These are phyloP conservation scores for Aspergillus persii DNA, from an alignment of 2,329 filamentous ascomycete genomes.

Conservation along the genomic window DNA sequence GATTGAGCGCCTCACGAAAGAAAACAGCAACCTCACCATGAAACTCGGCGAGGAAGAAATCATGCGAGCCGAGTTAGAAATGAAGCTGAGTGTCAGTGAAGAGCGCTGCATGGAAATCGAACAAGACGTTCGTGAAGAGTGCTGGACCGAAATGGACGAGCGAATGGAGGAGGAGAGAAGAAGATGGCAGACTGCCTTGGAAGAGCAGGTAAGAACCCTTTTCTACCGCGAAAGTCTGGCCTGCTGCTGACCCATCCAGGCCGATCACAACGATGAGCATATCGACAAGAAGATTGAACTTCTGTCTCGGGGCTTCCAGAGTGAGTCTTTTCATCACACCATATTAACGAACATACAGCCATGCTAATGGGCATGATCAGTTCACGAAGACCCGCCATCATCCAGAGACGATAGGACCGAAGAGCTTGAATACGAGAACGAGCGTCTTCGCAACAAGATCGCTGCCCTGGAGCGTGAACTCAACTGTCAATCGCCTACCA, in stretches of 20 bases:
- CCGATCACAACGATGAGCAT: conserved; percentile 76
- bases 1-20: conserved; percentile 72
- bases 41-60: conserved; percentile 70
- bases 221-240: too few relatives aligned
- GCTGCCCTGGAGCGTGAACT: conserved; percentile 65
- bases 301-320: conserved; percentile 55
- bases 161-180: conserved; percentile 71
- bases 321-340: conserved; percentile 27
- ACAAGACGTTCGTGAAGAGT: conserved; percentile 82
- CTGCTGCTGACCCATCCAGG: conserved; percentile 25
- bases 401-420: conserved; percentile 59
- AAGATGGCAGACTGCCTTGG: conserved; percentile 76
- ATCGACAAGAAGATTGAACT: conserved; percentile 85
- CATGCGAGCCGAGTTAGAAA: conserved; percentile 68
- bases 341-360: neutral
- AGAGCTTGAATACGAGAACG: conserved; percentile 69
- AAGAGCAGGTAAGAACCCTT: conserved; percentile 60
- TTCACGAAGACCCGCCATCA: conserved; percentile 49
- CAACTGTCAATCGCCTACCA: conserved; percentile 61
- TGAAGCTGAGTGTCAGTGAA: conserved; percentile 65
- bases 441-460: conserved; percentile 64
- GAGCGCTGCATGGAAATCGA: conserved; percentile 71
- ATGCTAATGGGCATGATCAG: conserved; percentile 26
- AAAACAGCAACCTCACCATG: conserved; percentile 71
- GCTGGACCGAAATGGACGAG: conserved; percentile 79